Conservation (phyloP, 129 eudicot species). For the Smallanthus sonchifolius region DNA sequence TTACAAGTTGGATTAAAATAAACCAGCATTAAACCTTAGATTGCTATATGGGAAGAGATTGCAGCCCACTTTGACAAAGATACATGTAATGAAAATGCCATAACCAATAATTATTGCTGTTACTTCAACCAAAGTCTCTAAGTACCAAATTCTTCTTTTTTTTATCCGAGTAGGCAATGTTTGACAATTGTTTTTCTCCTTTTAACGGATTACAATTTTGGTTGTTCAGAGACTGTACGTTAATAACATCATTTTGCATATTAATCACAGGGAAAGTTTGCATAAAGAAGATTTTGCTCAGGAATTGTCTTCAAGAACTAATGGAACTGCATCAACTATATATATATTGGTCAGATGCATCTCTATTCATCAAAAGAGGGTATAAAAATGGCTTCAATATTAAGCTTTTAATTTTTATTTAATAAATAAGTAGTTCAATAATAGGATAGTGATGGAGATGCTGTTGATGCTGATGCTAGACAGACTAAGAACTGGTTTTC, state of each 20-base stretch:
- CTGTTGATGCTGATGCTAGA: conserved; percentile 64
- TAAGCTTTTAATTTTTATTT: neutral
- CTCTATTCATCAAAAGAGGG: neutral
- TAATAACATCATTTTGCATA: neutral
- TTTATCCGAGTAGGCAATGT: conserved; percentile 91
- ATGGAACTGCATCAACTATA: conserved; percentile 95
- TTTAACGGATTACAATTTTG: neutral
- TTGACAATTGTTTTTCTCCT: neutral
- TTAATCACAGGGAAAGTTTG: conserved; percentile 79
- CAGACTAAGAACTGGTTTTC: conserved; percentile 95
- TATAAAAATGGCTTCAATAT: neutral
- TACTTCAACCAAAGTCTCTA: too few relatives aligned
- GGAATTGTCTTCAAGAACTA: conserved; percentile 90
- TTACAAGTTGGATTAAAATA: too few relatives aligned
- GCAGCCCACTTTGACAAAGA: too few relatives aligned
- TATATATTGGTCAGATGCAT: conserved; percentile 24
- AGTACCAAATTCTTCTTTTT: conserved; percentile 90
- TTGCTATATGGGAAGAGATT: too few relatives aligned
- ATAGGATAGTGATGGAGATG: conserved; percentile 90
- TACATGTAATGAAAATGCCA: too few relatives aligned
- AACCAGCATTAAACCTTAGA: too few relatives aligned
- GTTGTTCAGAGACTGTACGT: neutral
- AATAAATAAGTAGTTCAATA: neutral
- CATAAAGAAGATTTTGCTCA: conserved; percentile 85
- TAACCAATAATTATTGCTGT: too few relatives aligned